These are phyloP conservation scores for Coriolopsis trogii DNA, from an alignment of 1,284 basidiomycete genomes.

Conservation along the genomic window DNA sequence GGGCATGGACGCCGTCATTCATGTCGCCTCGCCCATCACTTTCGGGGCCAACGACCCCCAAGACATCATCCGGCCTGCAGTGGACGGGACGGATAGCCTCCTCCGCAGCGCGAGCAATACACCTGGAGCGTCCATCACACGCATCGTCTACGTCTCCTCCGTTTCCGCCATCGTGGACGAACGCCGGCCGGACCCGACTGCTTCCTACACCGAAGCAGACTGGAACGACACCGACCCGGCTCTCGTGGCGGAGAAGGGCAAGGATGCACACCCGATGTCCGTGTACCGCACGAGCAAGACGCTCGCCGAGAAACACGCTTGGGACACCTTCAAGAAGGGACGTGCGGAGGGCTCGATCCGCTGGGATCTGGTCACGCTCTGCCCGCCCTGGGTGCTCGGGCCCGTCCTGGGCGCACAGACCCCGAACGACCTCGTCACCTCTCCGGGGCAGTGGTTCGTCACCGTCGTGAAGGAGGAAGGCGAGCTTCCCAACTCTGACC, in stretches of 20 bases:
- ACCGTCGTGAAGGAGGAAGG: constrained; percentile 34
- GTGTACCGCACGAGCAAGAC: constrained; percentile 67
- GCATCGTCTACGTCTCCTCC: constrained; percentile 65
- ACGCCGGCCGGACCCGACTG: constrained; percentile 1
- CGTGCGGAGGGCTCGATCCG: constrained; percentile 38
- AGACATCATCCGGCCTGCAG: constrained; percentile 21
- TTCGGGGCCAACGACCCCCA: constrained; percentile 36
- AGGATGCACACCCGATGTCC: constrained; percentile 39
- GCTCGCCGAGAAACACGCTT: constrained; percentile 65
- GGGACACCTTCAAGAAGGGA: constrained; percentile 58
- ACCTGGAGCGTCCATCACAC: constrained; percentile 34
- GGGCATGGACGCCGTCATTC: constrained; percentile 36
- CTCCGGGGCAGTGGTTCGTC: constrained; percentile 38
- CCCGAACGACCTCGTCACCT: constrained; percentile 53
- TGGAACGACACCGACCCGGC: constrained; percentile 65
- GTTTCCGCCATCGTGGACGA: constrained; percentile 48
- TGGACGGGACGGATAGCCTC: constrained; percentile 4
- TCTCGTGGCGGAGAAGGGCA: constrained; percentile 54
- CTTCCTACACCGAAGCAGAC: constrained; percentile 45
- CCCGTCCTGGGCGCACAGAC: constrained; percentile 47
- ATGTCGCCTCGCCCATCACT: constrained; percentile 48
- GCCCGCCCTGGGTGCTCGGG: constrained; percentile 56
- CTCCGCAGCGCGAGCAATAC: constrained; percentile 8
- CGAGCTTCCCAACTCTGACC: constrained; percentile 12
- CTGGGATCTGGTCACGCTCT: constrained; percentile 59